Base-by-base conservation (phyloP, 345 rosid genomes). In the Nephelium lappaceum region DNA sequence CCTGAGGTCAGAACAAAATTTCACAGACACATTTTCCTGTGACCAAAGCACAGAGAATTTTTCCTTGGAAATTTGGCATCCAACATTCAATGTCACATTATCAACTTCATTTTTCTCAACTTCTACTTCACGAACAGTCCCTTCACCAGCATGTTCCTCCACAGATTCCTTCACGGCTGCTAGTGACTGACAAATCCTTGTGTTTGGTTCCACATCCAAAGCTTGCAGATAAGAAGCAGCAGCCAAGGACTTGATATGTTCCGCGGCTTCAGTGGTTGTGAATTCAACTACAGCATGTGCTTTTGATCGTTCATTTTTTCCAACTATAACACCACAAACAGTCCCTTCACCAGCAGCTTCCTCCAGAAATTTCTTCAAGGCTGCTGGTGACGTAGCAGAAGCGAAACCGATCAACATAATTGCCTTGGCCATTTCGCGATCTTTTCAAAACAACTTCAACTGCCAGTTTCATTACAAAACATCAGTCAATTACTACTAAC, bases 391-490 rank as follows among this genome's bases (percentile, higher is more conserved):
- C 36, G 36, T 74, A 63, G 0, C 0, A 16, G 63, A n/a, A 78
- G 85, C 80, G 80, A 88, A 88, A 70, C 87, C 86, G 49, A n/a
- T n/a, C 27, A 88, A 42, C 5, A 36, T 61, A 31, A 86, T 18
- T 3, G 87, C 84, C 85, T 86, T 88, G 16, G 80, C 84, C 89
- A 83, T 86, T 39, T 51, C 23, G 41, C n/a, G 58, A 53, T 15
- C 18, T 16, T 53, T 53, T 61, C 23, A 16, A 6, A 60, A 43
- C 51, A 68, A 60, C 21, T 74, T 60, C 75, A 57, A 36, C 66
- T 57, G 65, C 66, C 36, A n/a, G 51, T 57, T 57, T 2, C n/a
- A 21, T 72, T 38, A 11, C 14, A 55, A 57, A 21, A 31, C 36
- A 31, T 31, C 36, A 31, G 65, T 60, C 2, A 77, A 4, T 21